These are phyloP conservation scores for Platismatia glauca DNA, from an alignment of 495 filamentous ascomycete species.

Conservation along the genomic window DNA sequence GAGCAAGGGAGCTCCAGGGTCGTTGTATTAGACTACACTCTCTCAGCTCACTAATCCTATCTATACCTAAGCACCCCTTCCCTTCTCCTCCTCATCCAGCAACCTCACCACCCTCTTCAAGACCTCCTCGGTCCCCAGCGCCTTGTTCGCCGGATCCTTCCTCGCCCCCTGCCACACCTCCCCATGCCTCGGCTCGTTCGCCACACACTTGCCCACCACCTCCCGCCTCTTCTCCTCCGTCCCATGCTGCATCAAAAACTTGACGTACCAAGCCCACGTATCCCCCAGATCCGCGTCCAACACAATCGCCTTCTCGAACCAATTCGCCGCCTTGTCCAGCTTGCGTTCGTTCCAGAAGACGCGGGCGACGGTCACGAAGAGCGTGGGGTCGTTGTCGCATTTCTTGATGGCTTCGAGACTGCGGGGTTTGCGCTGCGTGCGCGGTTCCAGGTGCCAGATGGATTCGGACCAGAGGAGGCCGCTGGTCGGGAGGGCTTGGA, in stretches of 20 bases:
- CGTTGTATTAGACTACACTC: neutral
- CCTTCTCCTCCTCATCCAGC: conserved; percentile 34
- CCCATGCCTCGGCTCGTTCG: conserved; percentile 79
- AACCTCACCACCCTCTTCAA: conserved; percentile 62
- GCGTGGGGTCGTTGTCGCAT: conserved; percentile 79
- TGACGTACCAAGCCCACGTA: conserved; percentile 97
- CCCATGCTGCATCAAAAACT: conserved; percentile 83
- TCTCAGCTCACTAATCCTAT: neutral
- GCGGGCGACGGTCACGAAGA: conserved; percentile 69
- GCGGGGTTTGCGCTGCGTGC: conserved; percentile 83
- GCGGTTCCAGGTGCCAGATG: conserved; percentile 86
- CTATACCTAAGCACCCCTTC: neutral
- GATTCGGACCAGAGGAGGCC: conserved; percentile 87
- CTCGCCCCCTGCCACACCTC: conserved; percentile 82
- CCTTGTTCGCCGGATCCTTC: conserved; percentile 76
- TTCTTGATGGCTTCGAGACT: conserved; percentile 92
- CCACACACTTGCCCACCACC: conserved; percentile 62
- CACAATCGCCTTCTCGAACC: conserved; percentile 93
- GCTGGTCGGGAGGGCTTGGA: conserved; percentile 84
- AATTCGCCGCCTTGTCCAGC: conserved; percentile 83
- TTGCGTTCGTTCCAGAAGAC: conserved; percentile 74
- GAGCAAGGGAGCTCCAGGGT: too few species aligned
- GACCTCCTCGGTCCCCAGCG: conserved; percentile 66
- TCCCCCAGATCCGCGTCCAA: conserved; percentile 81
- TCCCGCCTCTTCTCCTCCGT: conserved; percentile 84